Evolutionary conservation across 352 stramenopile species (phyloP).

Genomic region (Elongisporangium prolatum): DNA sequence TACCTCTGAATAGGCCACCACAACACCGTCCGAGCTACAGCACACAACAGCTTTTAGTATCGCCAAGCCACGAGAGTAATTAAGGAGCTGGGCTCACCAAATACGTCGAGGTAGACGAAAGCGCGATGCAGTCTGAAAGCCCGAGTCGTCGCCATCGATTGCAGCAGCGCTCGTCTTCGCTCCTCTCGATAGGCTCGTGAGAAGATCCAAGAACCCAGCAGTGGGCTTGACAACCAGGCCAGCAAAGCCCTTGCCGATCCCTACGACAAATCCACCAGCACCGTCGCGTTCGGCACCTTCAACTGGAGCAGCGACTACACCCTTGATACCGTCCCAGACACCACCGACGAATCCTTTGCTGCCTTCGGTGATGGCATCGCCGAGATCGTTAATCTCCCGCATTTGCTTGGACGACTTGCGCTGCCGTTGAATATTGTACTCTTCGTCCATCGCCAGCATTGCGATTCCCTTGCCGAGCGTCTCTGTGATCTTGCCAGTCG

Average conservation of each 20-base stretch:
- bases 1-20: conserved; percentile 78
- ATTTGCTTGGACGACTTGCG: conserved; percentile 69
- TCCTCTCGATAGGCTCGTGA: conserved; percentile 74
- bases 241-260: conserved; percentile 80
- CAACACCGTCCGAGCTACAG: conserved; percentile 60
- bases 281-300: conserved; percentile 72
- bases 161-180: conserved; percentile 80
- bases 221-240: conserved; percentile 83
- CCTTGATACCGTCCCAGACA: conserved; percentile 81
- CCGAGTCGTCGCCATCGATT: conserved; percentile 53
- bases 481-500: conserved; percentile 87
- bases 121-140: conserved; percentile 47
- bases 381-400: conserved; percentile 73
- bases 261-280: conserved; percentile 75
- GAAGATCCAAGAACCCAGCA: conserved; percentile 74
- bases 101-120: conserved; percentile 70
- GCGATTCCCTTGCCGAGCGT: conserved; percentile 85
- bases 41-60: conserved; percentile 6
- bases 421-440: conserved; percentile 84
- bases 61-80: not conserved
- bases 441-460: conserved; percentile 80
- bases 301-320: conserved; percentile 70
- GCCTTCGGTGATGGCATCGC: conserved; percentile 77
- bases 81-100: conserved; percentile 36
- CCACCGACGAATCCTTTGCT: conserved; percentile 73